A percentile compares a stretch with the other conserved stretches of the same genome.
These are phyloP conservation scores for Fusarium sp. DNA, from an alignment of 2,329 filamentous ascomycete genomes.

Conservation along the genomic window DNA sequence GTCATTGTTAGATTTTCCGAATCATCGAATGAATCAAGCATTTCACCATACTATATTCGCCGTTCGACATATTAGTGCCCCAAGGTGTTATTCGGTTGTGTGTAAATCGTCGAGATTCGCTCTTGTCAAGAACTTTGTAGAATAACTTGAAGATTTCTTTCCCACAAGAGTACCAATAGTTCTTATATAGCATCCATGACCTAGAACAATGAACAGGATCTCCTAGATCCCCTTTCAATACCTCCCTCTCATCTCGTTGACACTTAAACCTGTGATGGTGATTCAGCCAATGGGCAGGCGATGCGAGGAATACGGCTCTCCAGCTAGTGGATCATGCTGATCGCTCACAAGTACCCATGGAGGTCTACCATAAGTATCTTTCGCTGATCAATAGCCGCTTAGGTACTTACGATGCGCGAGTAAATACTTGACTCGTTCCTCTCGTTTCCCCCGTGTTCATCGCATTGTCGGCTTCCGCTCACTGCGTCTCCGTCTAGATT, in stretches of 20 bases:
- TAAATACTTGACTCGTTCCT: constrained; percentile 10
- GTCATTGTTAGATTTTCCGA: not conserved
- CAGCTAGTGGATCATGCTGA: constrained; percentile 1
- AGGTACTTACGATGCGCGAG: not conserved
- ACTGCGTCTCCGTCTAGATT: not conserved
- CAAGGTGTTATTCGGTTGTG: not conserved
- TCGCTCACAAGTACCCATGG: constrained; percentile 15
- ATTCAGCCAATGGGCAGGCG: constrained; percentile 40
- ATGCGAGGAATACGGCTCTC: constrained; percentile 40
- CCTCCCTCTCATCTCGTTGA: not conserved
- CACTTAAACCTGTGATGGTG: not conserved
- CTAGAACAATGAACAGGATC: not conserved
- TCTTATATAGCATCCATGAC: not conserved
- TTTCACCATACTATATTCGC: constrained; percentile 45
- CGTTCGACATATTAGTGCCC: constrained; percentile 43
- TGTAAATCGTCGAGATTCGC: not conserved
- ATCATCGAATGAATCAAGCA: not conserved
- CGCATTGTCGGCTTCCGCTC: constrained; percentile 3
- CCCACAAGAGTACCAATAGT: not conserved
- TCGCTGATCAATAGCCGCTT: not conserved
- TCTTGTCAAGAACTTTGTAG: not conserved
- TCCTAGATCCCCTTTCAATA: not conserved
- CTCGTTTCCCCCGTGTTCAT: constrained; percentile 38
- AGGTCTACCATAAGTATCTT: not conserved
- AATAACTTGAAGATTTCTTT: not conserved